Evolutionary conservation across 75 land plant genomes (phyloP), one percentile per base, ranked within the genome.

Genomic region (Cryptomeria japonica): DNA sequence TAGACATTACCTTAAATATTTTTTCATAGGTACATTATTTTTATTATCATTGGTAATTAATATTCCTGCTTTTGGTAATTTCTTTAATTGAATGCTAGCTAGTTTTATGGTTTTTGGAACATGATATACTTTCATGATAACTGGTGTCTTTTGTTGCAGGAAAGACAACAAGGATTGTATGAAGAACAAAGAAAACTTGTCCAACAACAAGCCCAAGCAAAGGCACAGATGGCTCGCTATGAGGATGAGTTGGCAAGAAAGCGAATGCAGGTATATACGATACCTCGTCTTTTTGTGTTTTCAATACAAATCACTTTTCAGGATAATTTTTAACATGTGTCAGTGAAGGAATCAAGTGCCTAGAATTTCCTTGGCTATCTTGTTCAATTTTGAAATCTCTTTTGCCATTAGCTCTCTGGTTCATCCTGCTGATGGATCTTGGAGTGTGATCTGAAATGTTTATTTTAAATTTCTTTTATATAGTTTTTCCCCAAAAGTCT

Each of bases 181-280:
- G 99, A 98, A 92, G 99, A 98, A 87, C 97, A 98, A 51, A 88
- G 91, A 75, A 93, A 95, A 41, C 68, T 96, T 72, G 84, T 92
- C 25, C 95, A 97, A 76, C 95, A 95, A 87, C 94, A 97, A 90
- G 94, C 99, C 42, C 99, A 98, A 85, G 93, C 94, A 15, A 97
- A 97, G 85, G 99, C 99, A 38, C 99, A 98, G 82, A 91, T 91
- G 90, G 86, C 95, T 56, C 94, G 99, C 78, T 95, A 97, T 88
- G 99, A 98, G 86, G 99, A 98, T 94, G 99, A 98, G 87, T 87
- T 98, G 85, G 96, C 99, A 39, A 93, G 99, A 84, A 98, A 98
- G 90, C 92, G 99, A 84, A 94, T 98, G 99, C 97, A 98, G 98
- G 99, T 95, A 32, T 94, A 32, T 42, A 28, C 79, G 70, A 14